Evolutionary conservation across 2,329 filamentous ascomycete species (phyloP).

Genomic region (Xylariaceae sp.): DNA sequence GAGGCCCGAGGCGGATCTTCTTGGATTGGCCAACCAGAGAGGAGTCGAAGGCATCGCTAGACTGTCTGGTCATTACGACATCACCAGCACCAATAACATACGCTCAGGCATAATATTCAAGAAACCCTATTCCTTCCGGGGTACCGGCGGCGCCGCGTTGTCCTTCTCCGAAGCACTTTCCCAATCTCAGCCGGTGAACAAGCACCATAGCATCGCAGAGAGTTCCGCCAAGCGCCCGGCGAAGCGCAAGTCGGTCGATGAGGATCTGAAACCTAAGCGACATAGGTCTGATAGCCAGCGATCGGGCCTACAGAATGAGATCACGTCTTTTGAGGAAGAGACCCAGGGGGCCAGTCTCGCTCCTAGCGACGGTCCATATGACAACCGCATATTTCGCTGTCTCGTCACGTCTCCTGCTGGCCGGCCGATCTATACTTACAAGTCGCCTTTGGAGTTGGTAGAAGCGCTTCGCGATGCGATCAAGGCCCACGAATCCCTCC

Average conservation of each 20-base stretch:
- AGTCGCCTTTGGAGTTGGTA: conserved; percentile 20
- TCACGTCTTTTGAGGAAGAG: conserved; percentile 16
- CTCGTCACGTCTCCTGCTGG: conserved; percentile 25
- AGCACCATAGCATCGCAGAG: not conserved
- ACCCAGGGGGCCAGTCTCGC: not conserved
- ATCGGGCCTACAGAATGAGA: conserved; percentile 11
- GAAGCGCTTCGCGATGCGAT: conserved; percentile 24
- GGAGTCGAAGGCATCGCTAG: conserved; percentile 28
- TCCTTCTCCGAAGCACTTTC: not conserved
- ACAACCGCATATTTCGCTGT: conserved; percentile 22
- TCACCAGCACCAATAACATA: not conserved
- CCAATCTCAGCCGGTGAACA: not conserved
- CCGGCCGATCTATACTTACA: conserved; percentile 19
- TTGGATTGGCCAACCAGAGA: conserved; percentile 29
- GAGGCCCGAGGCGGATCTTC: conserved; percentile 32
- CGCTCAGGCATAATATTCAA: conserved; percentile 1
- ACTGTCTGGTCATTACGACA: conserved; percentile 24
- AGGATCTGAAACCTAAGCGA: not conserved
- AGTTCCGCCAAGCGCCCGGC: not conserved
- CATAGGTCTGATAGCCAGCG: not conserved
- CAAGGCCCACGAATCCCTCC: conserved; percentile 25
- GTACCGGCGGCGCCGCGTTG: not conserved
- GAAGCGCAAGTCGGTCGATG: not conserved
- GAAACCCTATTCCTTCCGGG: conserved; percentile 11
- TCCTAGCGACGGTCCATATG: conserved; percentile 12